phyloP scores from a whole-genome alignment of 1,139 yeast genomes.

The Pneumocystis canis region DNA sequence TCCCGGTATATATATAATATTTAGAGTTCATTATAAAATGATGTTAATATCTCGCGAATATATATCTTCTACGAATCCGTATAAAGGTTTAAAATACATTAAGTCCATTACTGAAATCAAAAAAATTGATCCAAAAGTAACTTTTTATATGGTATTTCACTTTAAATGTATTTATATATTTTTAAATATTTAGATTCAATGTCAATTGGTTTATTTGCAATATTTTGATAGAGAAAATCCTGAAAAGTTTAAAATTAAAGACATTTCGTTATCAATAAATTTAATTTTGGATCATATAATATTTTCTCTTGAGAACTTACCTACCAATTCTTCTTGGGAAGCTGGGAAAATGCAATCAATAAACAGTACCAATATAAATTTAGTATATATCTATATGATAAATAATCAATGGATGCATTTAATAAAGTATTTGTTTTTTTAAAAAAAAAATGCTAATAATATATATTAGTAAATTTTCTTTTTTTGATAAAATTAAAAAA shows the following conservation, averaged over 20 bases:
- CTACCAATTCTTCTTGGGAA: background rate
- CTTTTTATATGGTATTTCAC: background rate
- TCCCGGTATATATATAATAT: background rate
- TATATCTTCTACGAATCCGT: background rate
- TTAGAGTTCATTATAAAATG: background rate
- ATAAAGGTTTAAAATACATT: background rate
- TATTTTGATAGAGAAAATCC: background rate
- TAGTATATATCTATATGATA: background rate
- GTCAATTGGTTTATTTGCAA: background rate
- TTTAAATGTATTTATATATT: background rate
- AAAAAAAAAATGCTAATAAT: background rate
- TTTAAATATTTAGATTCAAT: background rate
- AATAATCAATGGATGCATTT: background rate
- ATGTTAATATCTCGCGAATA: background rate
- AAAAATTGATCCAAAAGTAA: background rate
- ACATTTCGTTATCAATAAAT: background rate
- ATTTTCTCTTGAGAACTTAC: background rate
- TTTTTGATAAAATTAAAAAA: background rate
- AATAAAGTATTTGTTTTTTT: background rate
- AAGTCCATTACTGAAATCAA: background rate
- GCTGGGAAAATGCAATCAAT: background rate
- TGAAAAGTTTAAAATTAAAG: background rate
- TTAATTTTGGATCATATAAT: background rate
- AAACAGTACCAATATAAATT: background rate
- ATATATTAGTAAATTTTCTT: background rate